Evolutionary conservation across 148 eudicot species (phyloP), one percentile per base, ranked within the genome.

Genomic region (Cornus suecica): DNA sequence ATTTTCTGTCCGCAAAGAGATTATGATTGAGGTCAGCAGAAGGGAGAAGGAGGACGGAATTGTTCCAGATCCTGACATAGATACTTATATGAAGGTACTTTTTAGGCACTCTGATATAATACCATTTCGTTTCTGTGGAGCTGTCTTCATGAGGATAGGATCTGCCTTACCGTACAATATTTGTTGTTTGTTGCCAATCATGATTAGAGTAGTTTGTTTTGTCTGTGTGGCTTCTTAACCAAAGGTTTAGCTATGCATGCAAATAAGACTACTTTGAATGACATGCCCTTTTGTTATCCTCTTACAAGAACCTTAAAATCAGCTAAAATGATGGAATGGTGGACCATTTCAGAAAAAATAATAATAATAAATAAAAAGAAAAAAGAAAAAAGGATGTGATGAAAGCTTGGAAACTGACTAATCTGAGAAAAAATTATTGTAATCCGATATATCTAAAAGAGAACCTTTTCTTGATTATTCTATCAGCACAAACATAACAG

Each of bases 41-140:
- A 87, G 92, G 81, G 96, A 93, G 81, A 93, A 91, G 73, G 89
- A 84, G 62, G 88, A 85, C 63, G 89, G 91, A 73, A 84, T 93
- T 26, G 56, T 90, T 76, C 95, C 97, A 25, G 92, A 93, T 83
- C 89, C 87, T 26, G 93, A 89, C 51, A 75, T 87, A 24, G 98
- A 91, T 83, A 83, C 89, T 56, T 94, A 82, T 76, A 90, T 91
- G 94, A 94, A 94, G 97, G 98, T 90, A 77, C 11, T 25, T 48
- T n/a, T 48, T 68, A 24, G 5, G 23, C 29, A 65, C 51, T 70
- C 52, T 73, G 28, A 11, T 32, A 2, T 22, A 52, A 4, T 26
- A 0, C 0, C 54, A 11, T 16, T 48, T 18, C 18, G 15, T 48
- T 3, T 11, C 15, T 16, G 15, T 16, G 15, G 20, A 14, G 2